These are phyloP conservation scores for Cornus suecica DNA, from an alignment of 148 eudicot species.

Conservation along the genomic window DNA sequence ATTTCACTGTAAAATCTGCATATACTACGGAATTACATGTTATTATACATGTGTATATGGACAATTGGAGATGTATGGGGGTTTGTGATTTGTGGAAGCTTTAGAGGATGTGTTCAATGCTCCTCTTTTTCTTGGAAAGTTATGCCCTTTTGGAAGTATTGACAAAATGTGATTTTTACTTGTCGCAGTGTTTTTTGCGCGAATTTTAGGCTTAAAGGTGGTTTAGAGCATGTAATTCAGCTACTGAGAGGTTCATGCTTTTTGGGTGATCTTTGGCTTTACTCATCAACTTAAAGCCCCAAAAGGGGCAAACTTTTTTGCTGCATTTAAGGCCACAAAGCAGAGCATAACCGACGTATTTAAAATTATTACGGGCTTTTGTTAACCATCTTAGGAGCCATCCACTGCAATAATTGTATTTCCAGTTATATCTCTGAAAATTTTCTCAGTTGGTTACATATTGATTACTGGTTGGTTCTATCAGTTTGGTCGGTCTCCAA, in stretches of 20 bases:
- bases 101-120: background rate
- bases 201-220: conserved; percentile 4
- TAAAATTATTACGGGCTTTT: background rate
- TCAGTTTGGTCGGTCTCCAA: background rate
- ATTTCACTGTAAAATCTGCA: background rate
- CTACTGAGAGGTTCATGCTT: conserved; percentile 16
- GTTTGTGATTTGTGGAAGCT: too few relatives aligned
- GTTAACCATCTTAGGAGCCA: background rate
- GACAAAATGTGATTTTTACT: conserved; percentile 4
- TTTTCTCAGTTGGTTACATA: too few relatives aligned
- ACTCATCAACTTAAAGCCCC: conserved; percentile 8
- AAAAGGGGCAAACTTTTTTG: conserved; percentile 10
- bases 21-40: background rate
- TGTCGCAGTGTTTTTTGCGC: background rate
- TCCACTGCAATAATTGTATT: background rate
- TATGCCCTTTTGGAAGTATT: background rate
- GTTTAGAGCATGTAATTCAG: conserved; percentile 1
- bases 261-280: conserved; percentile 4
- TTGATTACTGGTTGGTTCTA: background rate
- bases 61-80: background rate
- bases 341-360: background rate
- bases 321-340: conserved; percentile 12
- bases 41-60: background rate
- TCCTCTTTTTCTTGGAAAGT: background rate
- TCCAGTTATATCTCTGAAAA: background rate